A percentile compares a stretch with the other conserved stretches of the same genome.
Evolutionary conservation across 1,284 basidiomycete species (phyloP).

Genomic region (Pseudozyma tsukubaensis): DNA sequence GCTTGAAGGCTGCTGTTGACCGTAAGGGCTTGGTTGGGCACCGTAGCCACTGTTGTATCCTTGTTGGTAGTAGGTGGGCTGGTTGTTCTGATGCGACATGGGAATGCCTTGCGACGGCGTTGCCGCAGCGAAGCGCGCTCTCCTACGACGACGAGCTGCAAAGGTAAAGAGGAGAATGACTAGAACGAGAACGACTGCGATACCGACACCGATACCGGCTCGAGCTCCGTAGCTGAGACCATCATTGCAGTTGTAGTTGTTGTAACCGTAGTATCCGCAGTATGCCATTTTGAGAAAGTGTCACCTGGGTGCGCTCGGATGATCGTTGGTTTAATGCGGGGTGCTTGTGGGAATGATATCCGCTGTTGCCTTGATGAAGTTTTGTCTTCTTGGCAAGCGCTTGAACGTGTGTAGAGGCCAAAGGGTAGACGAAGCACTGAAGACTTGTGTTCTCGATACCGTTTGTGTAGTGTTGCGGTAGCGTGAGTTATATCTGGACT

Average conservation of each 20-base stretch:
- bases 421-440: too few species aligned
- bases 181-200: slow-evolving; percentile 23
- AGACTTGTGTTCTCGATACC: too few species aligned
- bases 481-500: too few species aligned
- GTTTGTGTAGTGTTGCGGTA: too few species aligned
- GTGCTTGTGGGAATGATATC: too few species aligned
- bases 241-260: slow-evolving; percentile 7
- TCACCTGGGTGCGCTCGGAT: too few species aligned
- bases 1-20: slow-evolving; percentile 1
- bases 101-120: slow-evolving; percentile 15
- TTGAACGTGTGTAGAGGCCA: too few species aligned
- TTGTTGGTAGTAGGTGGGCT: slow-evolving; percentile 16
- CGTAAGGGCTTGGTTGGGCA: slow-evolving; percentile 20
- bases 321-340: too few species aligned
- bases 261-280: slow-evolving; percentile 31
- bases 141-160: slow-evolving; percentile 19
- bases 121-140: slow-evolving; percentile 22
- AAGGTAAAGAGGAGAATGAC: slow-evolving; percentile 18
- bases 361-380: too few species aligned
- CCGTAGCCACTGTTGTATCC: slow-evolving; percentile 32
- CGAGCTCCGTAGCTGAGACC: slow-evolving; percentile 32
- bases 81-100: slow-evolving; percentile 36
- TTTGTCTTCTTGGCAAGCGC: too few species aligned
- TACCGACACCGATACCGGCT: slow-evolving; percentile 40
- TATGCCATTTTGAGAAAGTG: slow-evolving; percentile 16